These are phyloP conservation scores for Chrysanthemum seticuspe DNA, from an alignment of 129 eudicot genomes.

Conservation along the genomic window DNA sequence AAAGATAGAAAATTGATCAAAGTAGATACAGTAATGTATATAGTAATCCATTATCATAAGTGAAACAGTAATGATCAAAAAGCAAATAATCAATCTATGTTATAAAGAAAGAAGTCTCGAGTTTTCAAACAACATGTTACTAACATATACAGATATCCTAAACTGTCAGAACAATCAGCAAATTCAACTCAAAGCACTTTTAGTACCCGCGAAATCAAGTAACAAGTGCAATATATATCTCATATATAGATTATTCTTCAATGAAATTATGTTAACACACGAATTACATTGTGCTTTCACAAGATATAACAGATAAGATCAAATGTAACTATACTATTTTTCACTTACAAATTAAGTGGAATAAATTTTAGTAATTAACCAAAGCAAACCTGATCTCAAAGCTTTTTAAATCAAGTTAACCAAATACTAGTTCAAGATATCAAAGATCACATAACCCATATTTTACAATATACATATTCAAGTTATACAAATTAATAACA, in stretches of 20 bases:
- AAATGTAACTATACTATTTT: not conserved
- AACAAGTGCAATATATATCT: no score
- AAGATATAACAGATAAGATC: not conserved
- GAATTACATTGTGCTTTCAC: not conserved
- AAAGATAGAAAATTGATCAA: not conserved
- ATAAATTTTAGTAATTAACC: no score
- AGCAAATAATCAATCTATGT: not conserved
- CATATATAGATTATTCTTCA: no score
- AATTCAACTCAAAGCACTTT: no score
- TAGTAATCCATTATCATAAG: not conserved
- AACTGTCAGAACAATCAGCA: not conserved
- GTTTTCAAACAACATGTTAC: not conserved
- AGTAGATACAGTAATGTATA: not conserved
- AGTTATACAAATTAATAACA: not conserved
- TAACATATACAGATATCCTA: not conserved
- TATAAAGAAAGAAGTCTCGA: not conserved
- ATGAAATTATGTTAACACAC: not conserved
- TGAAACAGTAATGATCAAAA: not conserved
- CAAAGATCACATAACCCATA: no score
- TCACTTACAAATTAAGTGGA: no score
- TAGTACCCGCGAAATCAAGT: no score
- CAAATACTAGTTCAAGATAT: no score
- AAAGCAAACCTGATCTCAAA: no score
- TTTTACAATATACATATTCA: no score
- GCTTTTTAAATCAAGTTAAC: no score